These are phyloP conservation scores for Trapa bicornis DNA, from an alignment of 345 rosid species.

Conservation along the genomic window DNA sequence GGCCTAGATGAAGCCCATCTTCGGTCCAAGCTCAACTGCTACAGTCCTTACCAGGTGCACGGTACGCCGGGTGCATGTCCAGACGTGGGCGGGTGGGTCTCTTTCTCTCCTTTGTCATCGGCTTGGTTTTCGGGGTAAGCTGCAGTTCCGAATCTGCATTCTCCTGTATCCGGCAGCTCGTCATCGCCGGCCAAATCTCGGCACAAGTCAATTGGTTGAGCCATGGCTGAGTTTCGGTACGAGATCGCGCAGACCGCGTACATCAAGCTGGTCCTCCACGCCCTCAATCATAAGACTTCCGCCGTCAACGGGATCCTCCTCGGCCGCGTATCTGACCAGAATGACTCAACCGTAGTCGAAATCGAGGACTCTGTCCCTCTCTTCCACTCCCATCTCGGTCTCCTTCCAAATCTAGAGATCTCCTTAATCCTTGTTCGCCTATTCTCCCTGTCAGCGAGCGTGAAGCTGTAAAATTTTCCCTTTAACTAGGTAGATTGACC, in stretches of 20 bases:
- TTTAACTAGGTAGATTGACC: neutral
- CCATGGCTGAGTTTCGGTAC: conserved; percentile 17
- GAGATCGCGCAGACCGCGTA: conserved; percentile 79
- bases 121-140: no score
- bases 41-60: no score
- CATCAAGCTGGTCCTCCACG: conserved; percentile 76
- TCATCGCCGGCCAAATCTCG: no score
- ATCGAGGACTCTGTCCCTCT: conserved; percentile 82
- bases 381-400: conserved; percentile 76
- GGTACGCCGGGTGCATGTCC: no score
- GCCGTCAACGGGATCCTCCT: conserved; percentile 85
- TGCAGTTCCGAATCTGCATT: no score
- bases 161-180: no score
- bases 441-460: no score
- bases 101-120: no score
- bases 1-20: no score
- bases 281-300: conserved; percentile 59
- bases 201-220: neutral
- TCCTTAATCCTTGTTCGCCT: conserved; percentile 63
- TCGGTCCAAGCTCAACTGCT: no score
- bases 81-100: no score
- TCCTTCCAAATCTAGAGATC: conserved; percentile 92
- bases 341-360: conserved; percentile 32
- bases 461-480: neutral
- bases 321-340: conserved; percentile 43